phyloP scores from a whole-genome alignment of 1,284 basidiomycete genomes.

The Puccinia brachypodii region DNA sequence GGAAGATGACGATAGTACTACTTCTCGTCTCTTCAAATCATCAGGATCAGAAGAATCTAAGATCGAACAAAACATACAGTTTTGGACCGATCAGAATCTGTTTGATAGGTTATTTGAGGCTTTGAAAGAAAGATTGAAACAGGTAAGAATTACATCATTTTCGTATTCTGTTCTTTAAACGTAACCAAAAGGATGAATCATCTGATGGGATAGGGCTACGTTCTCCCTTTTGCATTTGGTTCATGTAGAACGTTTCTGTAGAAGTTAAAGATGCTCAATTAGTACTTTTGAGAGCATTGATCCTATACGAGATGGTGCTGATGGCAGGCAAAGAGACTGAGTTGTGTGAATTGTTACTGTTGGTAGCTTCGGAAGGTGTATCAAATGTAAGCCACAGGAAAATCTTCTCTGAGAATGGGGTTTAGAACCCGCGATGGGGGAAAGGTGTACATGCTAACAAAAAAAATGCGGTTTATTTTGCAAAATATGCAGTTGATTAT shows the following conservation, averaged over 20 bases:
- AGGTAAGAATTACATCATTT: background rate
- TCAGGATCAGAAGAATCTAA: constrained; percentile 21
- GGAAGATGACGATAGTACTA: background rate
- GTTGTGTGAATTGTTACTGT: constrained; percentile 32
- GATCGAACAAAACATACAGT: constrained; percentile 30
- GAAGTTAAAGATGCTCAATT: constrained; percentile 38
- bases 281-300: constrained; percentile 38
- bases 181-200: background rate
- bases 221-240: background rate
- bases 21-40: too few species aligned
- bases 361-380: constrained; percentile 17
- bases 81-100: constrained; percentile 36
- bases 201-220: background rate
- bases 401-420: background rate
- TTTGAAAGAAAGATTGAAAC: constrained; percentile 31
- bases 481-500: constrained; percentile 38
- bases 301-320: constrained; percentile 27
- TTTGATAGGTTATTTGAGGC: constrained; percentile 45
- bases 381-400: constrained; percentile 34
- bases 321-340: constrained; percentile 47
- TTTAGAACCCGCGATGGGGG: too few species aligned
- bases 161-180: background rate
- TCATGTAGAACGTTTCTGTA: constrained; percentile 5
- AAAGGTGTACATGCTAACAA: constrained; percentile 1
- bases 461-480: background rate